A percentile compares a stretch with the other conserved stretches of the same genome.
These are phyloP conservation scores for Pythium oligandrum DNA, from an alignment of 352 stramenopile genomes.

Conservation along the genomic window DNA sequence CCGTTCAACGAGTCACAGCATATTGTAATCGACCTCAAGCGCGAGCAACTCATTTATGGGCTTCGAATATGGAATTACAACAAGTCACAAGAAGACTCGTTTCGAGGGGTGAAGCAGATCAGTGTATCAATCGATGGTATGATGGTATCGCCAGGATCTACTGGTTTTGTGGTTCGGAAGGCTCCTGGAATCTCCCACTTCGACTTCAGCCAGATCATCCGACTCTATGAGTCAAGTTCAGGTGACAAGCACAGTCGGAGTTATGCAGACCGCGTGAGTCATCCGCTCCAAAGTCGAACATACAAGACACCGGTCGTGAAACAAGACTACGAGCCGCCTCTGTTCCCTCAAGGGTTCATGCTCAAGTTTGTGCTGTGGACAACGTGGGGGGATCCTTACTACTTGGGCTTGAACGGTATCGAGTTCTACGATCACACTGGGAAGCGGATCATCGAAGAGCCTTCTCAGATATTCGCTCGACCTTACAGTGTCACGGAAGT, in stretches of 20 bases:
- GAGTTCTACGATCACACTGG: slow-evolving; percentile 71
- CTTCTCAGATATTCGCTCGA: slow-evolving; percentile 38
- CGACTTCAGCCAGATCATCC: slow-evolving; percentile 70
- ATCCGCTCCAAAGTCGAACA: slow-evolving; percentile 32
- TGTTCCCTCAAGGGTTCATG: slow-evolving; percentile 82
- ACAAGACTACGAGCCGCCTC: slow-evolving; percentile 84
- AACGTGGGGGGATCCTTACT: slow-evolving; percentile 84
- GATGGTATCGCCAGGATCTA: slow-evolving; percentile 44
- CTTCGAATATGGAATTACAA: slow-evolving; percentile 85
- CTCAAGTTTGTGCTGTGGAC: slow-evolving; percentile 81
- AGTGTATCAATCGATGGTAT: slow-evolving; percentile 40
- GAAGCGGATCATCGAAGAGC: slow-evolving; percentile 25
- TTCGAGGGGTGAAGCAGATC: slow-evolving; percentile 63
- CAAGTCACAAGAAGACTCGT: slow-evolving; percentile 67
- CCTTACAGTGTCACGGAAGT: slow-evolving; percentile 61
- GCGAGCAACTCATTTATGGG: slow-evolving; percentile 46
- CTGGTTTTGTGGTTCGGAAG: slow-evolving; percentile 73
- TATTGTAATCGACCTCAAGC: slow-evolving; percentile 58
- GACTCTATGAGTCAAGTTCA: slow-evolving; percentile 19
- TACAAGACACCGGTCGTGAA: slow-evolving; percentile 74
- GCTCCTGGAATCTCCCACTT: slow-evolving; percentile 62
- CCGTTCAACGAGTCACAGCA: slow-evolving; percentile 43
- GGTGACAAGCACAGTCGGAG: slow-evolving; percentile 10
- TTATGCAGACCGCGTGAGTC: slow-evolving; percentile 35
- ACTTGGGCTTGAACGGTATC: slow-evolving; percentile 74